These are phyloP conservation scores for Mortierella sp. DNA, from an alignment of 371 early-diverging fungal genomes.

Conservation along the genomic window DNA sequence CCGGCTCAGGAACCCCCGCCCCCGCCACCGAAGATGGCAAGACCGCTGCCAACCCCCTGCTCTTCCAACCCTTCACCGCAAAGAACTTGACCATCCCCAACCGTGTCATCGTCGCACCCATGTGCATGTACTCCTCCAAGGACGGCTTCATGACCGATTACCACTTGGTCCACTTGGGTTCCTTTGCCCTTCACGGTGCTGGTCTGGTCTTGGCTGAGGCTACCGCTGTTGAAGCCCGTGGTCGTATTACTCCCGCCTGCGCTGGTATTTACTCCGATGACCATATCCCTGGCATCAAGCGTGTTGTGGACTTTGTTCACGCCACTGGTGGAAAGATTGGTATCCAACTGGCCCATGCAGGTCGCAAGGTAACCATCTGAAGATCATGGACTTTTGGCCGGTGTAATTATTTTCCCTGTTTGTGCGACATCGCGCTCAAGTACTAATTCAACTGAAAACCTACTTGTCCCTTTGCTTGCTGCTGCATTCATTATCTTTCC, in stretches of 20 bases:
- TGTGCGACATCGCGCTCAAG: not conserved
- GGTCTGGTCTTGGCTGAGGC: slow-evolving; percentile 88
- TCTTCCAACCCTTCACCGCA: slow-evolving; percentile 78
- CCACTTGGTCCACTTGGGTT: slow-evolving; percentile 80
- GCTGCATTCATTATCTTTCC: not conserved
- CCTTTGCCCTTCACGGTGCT: slow-evolving; percentile 80
- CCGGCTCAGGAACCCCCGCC: slow-evolving; percentile 1
- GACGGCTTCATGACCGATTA: slow-evolving; percentile 70
- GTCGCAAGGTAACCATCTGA: slow-evolving; percentile 79
- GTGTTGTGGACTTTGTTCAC: slow-evolving; percentile 80
- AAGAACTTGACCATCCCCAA: slow-evolving; percentile 76
- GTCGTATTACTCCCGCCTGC: slow-evolving; percentile 83
- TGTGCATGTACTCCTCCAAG: slow-evolving; percentile 74
- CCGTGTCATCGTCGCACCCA: slow-evolving; percentile 84
- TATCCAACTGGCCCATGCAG: slow-evolving; percentile 89
- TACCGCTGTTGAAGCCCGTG: slow-evolving; percentile 77
- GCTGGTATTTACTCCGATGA: slow-evolving; percentile 87
- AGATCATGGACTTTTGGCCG: not conserved
- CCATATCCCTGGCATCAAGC: slow-evolving; percentile 75
- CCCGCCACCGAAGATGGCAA: not conserved
- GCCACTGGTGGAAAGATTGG: slow-evolving; percentile 71
- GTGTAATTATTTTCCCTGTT: not conserved
- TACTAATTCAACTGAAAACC: not conserved
- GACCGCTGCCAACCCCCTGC: slow-evolving; percentile 16
- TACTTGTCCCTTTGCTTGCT: no score